phyloP scores from a whole-genome alignment of 106 monocot species.

The Dendrobium huoshanense region DNA sequence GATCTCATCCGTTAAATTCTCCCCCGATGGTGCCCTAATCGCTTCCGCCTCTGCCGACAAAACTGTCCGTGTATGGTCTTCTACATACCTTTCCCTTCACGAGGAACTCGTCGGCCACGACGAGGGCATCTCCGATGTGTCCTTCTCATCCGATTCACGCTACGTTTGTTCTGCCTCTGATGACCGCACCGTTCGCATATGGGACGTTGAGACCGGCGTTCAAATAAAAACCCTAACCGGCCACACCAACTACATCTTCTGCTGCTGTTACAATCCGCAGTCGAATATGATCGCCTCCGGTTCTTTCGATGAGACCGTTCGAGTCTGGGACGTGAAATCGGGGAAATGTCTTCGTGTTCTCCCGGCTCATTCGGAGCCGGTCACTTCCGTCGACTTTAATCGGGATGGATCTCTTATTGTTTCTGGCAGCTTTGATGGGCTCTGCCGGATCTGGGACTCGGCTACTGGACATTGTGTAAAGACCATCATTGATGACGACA shows the following conservation, averaged over 20 bases:
- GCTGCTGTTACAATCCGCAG: constrained; percentile 52
- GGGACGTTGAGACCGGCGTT: constrained; percentile 28
- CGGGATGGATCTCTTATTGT: constrained; percentile 43
- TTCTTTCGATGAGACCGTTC: constrained; percentile 58
- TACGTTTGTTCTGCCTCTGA: constrained; percentile 52
- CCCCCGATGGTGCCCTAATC: constrained; percentile 40
- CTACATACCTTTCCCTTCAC: constrained; percentile 24
- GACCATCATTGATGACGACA: constrained; percentile 54
- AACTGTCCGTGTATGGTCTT: constrained; percentile 39
- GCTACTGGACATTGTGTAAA: constrained; percentile 48
- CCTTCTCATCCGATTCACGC: constrained; percentile 46
- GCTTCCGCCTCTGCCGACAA: constrained; percentile 56
- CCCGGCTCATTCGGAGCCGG: constrained; percentile 52
- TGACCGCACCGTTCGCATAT: constrained; percentile 48
- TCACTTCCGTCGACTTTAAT: constrained; percentile 54
- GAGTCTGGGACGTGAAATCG: constrained; percentile 49
- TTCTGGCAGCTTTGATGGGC: constrained; percentile 52
- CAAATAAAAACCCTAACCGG: constrained; percentile 34
- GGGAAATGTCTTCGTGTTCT: constrained; percentile 48
- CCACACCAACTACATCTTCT: constrained; percentile 57
- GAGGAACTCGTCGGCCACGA: constrained; percentile 36
- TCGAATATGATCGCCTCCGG: constrained; percentile 61
- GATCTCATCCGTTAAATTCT: constrained; percentile 52
- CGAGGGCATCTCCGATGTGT: constrained; percentile 49
- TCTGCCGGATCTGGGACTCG: constrained; percentile 52